Evolutionary conservation across 805 yeast species (phyloP).

Genomic region (Saccharomycopsis fermentans): DNA sequence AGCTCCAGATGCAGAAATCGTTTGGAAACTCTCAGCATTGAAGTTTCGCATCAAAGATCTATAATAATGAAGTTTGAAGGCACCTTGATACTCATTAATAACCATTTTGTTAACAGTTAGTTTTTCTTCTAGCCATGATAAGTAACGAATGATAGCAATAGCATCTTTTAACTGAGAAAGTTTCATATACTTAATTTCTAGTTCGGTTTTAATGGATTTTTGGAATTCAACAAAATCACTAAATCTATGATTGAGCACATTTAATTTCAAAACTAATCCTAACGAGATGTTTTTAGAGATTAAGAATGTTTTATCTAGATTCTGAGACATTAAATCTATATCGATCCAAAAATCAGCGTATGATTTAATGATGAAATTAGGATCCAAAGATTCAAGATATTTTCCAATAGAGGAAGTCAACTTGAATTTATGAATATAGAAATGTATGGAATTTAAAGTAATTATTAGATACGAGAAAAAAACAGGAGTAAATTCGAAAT

Average conservation of each 20-base stretch:
- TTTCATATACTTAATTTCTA: conserved; percentile 42
- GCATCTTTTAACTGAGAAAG: conserved; percentile 50
- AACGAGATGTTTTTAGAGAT: conserved; percentile 55
- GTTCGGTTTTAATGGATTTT: conserved; percentile 41
- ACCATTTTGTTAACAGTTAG: conserved; percentile 30
- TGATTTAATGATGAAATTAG: conserved; percentile 35
- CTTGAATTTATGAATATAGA: conserved; percentile 13
- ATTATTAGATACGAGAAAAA: conserved; percentile 58
- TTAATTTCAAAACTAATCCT: conserved; percentile 45
- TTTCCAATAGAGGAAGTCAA: conserved; percentile 19
- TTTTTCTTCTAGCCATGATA: conserved; percentile 49
- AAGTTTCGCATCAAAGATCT: conserved; percentile 36
- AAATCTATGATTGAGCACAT: conserved; percentile 12
- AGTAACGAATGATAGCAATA: conserved; percentile 41
- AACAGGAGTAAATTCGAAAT: conserved; percentile 77
- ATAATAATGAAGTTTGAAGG: conserved; percentile 34
- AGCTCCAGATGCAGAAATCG: conserved; percentile 66
- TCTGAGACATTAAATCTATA: conserved; percentile 29
- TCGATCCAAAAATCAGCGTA: conserved; percentile 56
- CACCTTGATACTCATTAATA: conserved; percentile 44
- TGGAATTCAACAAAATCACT: conserved; percentile 30
- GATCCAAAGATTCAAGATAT: conserved; percentile 30
- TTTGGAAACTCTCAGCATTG: conserved; percentile 60
- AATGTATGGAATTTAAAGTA: conserved; percentile 7
- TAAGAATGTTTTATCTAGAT: conserved; percentile 26